phyloP scores from a whole-genome alignment of 2,329 filamentous ascomycete genomes.

The Sporothrix humicola region DNA sequence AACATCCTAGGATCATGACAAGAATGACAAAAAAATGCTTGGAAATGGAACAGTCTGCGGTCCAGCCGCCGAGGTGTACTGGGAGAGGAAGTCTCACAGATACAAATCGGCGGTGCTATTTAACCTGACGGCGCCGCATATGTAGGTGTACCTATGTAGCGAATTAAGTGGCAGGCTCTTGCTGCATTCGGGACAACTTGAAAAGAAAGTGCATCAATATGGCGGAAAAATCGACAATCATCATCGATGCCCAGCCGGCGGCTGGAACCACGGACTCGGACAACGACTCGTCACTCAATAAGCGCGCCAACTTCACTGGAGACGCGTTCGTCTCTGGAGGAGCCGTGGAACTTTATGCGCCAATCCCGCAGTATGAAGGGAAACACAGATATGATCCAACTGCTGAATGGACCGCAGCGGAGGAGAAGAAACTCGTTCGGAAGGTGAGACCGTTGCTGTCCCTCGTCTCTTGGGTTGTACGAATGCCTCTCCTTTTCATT shows the following conservation, averaged over 20 bases:
- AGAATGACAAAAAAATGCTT: too few species aligned
- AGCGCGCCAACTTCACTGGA: not conserved
- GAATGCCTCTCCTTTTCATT: not conserved
- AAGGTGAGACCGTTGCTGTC: not conserved
- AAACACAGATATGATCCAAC: conserved; percentile 17
- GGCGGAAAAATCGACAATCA: not conserved
- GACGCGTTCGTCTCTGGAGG: not conserved
- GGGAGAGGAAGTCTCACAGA: not conserved
- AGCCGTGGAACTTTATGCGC: not conserved
- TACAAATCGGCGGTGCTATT: not conserved
- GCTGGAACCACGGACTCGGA: not conserved
- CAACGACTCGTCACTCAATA: not conserved
- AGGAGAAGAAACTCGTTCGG: conserved; percentile 9
- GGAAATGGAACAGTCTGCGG: too few species aligned
- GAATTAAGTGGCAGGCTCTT: not conserved
- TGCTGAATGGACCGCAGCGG: conserved; percentile 4
- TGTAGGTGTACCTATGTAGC: not conserved
- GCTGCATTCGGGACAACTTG: not conserved
- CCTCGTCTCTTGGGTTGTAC: not conserved
- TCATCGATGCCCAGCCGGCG: not conserved
- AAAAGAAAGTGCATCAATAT: not conserved
- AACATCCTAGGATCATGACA: too few species aligned
- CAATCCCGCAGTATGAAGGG: conserved; percentile 11
- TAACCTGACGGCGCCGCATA: not conserved
- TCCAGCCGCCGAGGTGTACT: too few species aligned